These are phyloP conservation scores for Tanozyma kutaoensis DNA, from an alignment of 805 yeast species.

Conservation along the genomic window DNA sequence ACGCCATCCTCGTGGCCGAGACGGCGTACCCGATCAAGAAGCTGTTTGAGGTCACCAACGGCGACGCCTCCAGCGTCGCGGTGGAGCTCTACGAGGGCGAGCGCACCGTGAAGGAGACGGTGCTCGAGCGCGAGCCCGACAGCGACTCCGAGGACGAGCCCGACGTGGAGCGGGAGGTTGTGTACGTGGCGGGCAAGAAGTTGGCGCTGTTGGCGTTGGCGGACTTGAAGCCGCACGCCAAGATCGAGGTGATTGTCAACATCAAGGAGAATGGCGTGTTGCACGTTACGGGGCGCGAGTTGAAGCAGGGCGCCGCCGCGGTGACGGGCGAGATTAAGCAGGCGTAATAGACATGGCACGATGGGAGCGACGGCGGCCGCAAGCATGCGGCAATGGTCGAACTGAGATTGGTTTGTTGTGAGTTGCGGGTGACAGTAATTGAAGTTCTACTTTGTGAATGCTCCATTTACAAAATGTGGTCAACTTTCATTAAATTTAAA, in stretches of 20 bases:
- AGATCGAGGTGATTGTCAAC: slow-evolving; percentile 58
- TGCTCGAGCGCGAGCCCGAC: slow-evolving; percentile 50
- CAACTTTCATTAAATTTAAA: no score
- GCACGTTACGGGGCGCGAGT: slow-evolving; percentile 54
- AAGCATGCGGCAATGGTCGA: no score
- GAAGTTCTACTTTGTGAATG: no score
- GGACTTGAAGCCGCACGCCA: slow-evolving; percentile 49
- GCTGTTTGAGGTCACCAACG: slow-evolving; percentile 49
- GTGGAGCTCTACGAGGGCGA: slow-evolving; percentile 78
- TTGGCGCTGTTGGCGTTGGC: slow-evolving; percentile 70
- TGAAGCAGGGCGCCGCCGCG: slow-evolving; percentile 41
- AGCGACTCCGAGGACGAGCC: slow-evolving; percentile 71
- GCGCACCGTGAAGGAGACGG: slow-evolving; percentile 70
- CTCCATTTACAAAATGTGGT: no score
- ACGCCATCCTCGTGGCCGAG: slow-evolving; percentile 63
- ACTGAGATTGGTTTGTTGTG: no score
- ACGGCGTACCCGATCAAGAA: slow-evolving; percentile 88
- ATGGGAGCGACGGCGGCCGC: no score
- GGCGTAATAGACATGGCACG: no score
- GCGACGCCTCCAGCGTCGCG: slow-evolving; percentile 42
- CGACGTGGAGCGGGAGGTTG: slow-evolving; percentile 66
- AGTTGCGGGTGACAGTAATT: no score
- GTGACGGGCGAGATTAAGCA: slow-evolving; percentile 38
- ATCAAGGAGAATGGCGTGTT: slow-evolving; percentile 53
- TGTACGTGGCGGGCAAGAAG: slow-evolving; percentile 56